Evolutionary conservation across 805 yeast genomes (phyloP), one percentile per base, ranked within the genome.

Genomic region (Cyberlindnera veronae): DNA sequence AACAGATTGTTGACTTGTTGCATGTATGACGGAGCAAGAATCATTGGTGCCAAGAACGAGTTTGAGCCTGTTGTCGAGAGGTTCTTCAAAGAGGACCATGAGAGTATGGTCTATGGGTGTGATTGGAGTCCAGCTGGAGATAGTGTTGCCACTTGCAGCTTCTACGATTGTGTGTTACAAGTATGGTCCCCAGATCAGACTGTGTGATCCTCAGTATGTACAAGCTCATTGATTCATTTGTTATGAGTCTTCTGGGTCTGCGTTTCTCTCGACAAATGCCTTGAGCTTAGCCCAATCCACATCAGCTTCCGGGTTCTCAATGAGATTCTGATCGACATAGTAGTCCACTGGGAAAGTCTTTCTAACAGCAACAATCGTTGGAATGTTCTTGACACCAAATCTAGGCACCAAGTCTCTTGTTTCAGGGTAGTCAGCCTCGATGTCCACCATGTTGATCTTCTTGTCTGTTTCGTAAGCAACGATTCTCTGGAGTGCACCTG

Each of bases 41-140:
- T 90, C 0, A 58, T 90, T 1, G 58, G 59, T 12, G 55, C 70
- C n/a, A 51, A 55, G 17, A 55, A 49, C 4, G 41, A 49, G 3
- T 46, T 49, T 2, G 46, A 45, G 11, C 52, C 63, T 1, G 38
- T 42, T 8, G 60, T 74, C 39, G 55, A 60, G 3, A 65, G 67
- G 19, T 72, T 70, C 41, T 74, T 76, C 57, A 81, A 81, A 54
- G 71, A 72, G 11, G 84, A 83, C 22, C 98, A 91, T 57, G 81
- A 79, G 36, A 87, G 96, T 44, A 91, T 93, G 88, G 90, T 91
- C 40, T 91, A 91, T 55, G 99, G 98, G 0, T 96, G 95, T 5
- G 96, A 85, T 56, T 90, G 97, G 95, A 62, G 70, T 12, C 54
- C 56, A 2, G 68, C 68, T 5, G 77, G 70, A 10, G 60, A 61